Percentiles rank a stretch among this genome's conserved stretches.
phyloP scores from a whole-genome alignment of 78 protist species.

The Capsaspora owczarzaki region DNA sequence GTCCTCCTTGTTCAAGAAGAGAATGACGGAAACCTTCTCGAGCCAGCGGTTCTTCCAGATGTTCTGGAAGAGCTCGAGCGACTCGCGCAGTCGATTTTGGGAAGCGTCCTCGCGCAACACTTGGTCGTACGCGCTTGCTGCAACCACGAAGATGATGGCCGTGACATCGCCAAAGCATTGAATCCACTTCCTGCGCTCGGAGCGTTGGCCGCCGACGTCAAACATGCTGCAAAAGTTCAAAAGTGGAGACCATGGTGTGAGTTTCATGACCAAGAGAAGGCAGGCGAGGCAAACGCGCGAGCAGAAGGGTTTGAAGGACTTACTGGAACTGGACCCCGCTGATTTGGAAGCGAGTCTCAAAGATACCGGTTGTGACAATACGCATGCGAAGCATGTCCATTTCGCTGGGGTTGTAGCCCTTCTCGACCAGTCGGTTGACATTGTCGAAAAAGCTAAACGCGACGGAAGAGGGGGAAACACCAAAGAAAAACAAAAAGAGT shows the following conservation, averaged over 20 bases:
- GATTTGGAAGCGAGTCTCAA: background rate
- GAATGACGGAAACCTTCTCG: conserved; percentile 7
- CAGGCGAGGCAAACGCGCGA: background rate
- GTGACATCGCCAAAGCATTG: conserved; percentile 57
- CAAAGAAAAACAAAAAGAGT: no score
- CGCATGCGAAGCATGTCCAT: conserved; percentile 35
- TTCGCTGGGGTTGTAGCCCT: conserved; percentile 13
- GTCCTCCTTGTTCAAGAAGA: conserved; percentile 47
- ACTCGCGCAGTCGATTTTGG: conserved; percentile 37
- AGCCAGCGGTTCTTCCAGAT: conserved; percentile 33
- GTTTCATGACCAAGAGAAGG: background rate
- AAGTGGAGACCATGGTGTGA: background rate
- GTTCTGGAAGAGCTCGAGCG: conserved; percentile 23
- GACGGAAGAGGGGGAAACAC: background rate
- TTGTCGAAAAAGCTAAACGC: background rate
- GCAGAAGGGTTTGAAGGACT: background rate
- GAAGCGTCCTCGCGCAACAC: conserved; percentile 33
- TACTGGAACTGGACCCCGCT: background rate
- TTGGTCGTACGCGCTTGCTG: conserved; percentile 33
- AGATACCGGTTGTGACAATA: conserved; percentile 27
- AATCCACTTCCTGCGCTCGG: conserved; percentile 74
- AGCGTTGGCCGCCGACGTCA: conserved; percentile 80
- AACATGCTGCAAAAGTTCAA: conserved; percentile 22
- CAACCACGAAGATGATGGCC: conserved; percentile 37
- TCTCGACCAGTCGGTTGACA: background rate